These are phyloP conservation scores for Stachybotrys elegans DNA, from an alignment of 2,329 filamentous ascomycete genomes.

Conservation along the genomic window DNA sequence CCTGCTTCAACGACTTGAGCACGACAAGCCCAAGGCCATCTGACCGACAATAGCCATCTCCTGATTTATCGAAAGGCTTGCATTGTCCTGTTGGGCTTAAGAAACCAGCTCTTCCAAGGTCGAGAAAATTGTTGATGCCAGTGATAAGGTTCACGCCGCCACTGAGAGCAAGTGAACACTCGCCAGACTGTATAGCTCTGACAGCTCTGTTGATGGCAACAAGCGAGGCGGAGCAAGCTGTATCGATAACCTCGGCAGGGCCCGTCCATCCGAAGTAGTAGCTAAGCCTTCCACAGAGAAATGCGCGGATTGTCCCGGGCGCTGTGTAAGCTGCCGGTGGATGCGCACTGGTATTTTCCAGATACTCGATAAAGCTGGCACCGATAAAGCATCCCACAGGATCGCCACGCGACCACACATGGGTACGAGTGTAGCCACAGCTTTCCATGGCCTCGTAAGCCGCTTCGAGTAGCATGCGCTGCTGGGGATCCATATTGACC, in stretches of 20 bases:
- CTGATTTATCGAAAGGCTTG: slow-evolving; percentile 19
- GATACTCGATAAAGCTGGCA: slow-evolving; percentile 15
- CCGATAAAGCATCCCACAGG: slow-evolving; percentile 21
- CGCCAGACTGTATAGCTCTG: slow-evolving; percentile 18
- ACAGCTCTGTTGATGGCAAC: slow-evolving; percentile 29
- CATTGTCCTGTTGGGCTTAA: slow-evolving; percentile 21
- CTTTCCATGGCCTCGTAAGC: slow-evolving; percentile 27
- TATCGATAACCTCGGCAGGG: slow-evolving; percentile 27
- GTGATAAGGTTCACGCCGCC: slow-evolving; percentile 35
- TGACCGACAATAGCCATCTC: slow-evolving; percentile 45
- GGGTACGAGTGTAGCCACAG: slow-evolving; percentile 7
- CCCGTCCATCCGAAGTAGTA: slow-evolving; percentile 31
- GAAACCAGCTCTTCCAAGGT: slow-evolving; percentile 15
- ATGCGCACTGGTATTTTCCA: slow-evolving; percentile 17
- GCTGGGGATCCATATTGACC: slow-evolving; percentile 26
- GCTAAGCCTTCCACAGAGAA: slow-evolving; percentile 24
- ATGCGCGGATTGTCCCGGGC: slow-evolving; percentile 26
- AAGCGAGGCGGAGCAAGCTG: slow-evolving; percentile 29
- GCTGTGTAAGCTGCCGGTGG: slow-evolving; percentile 22
- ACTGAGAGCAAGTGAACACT: slow-evolving; percentile 26
- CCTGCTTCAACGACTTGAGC: slow-evolving; percentile 43
- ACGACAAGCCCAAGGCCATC: slow-evolving; percentile 41
- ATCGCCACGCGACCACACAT: slow-evolving; percentile 7
- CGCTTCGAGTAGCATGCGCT: slow-evolving; percentile 24
- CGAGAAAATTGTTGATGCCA: slow-evolving; percentile 13